Base-by-base conservation (phyloP, 2,329 filamentous ascomycete genomes). In the Mycosphaerella sp. region DNA sequence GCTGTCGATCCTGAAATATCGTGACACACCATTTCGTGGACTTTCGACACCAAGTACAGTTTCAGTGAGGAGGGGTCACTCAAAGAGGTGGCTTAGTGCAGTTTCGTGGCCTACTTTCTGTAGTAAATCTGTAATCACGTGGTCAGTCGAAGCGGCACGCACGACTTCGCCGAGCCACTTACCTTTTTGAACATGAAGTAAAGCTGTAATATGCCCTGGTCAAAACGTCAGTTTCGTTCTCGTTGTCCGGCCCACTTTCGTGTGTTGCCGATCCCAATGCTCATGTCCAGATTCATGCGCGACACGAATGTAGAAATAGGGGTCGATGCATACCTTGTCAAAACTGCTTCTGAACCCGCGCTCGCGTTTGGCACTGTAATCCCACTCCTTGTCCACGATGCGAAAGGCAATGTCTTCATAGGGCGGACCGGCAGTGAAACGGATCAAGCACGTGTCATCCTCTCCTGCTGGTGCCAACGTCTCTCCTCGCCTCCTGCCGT, bases 121-220 rank as follows among this genome's bases (percentile, higher is more conserved):
- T 77, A 77, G 61, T 75, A 77, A 53, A 77, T 72, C 73, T 76
- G 61, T 32, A 53, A 57, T 44, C 36, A 56, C 46, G 51, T 57
- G 45, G 55, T 61, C 43, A 62, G 61, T 40, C 8, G 39, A 31
- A 59, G 48, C 53, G 46, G 47, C 21, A 38, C 45, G 44, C 23
- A 32, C n/a, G 48, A 29, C 31, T 42, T 44, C 53, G 53, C 40
- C 50, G 51, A 60, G 41, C 48, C 50, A 61, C 63, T 64, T 72
- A 95, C 90, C 83, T 95, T 95, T 73, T 97, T 98, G 78, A 97
- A 96, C 72, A 96, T 91, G 71, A 98, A 98, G 70, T 97, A 92
- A 55, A 98, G 80, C 74, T 96, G 91, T 54, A 98, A 76, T 64
- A 97, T 95, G 50, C 92, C 92, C 88, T 95, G 68, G 61, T 45